Conservation (phyloP, 2,329 filamentous ascomycete species). For the Colletotrichum eleusines region DNA sequence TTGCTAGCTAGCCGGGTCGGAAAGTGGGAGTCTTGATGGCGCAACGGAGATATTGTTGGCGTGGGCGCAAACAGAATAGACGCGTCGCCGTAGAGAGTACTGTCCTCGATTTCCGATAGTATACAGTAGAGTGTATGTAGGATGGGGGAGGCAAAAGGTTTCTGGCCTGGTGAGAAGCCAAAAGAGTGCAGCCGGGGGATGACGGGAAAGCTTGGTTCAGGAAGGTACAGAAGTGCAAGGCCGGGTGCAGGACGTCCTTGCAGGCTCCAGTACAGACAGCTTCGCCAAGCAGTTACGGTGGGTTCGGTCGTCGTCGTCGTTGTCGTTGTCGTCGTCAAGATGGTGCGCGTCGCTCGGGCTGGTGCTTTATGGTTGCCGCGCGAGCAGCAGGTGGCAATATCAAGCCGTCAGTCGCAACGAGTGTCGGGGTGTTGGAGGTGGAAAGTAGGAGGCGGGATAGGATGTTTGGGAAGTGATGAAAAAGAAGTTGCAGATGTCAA, state of each 20-base stretch:
- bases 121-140: slow-evolving; percentile 1
- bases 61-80: slow-evolving; percentile 33
- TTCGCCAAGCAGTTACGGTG: slow-evolving; percentile 44
- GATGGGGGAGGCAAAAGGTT: not conserved
- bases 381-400: slow-evolving; percentile 19
- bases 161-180: not conserved
- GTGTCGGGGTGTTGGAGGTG: slow-evolving; percentile 26
- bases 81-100: slow-evolving; percentile 9
- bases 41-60: slow-evolving; percentile 23
- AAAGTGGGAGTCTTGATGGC: slow-evolving; percentile 24
- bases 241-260: slow-evolving; percentile 58
- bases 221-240: slow-evolving; percentile 47
- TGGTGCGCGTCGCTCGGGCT: slow-evolving; percentile 21
- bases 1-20: slow-evolving; percentile 38
- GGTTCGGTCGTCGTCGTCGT: not conserved
- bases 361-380: slow-evolving; percentile 3
- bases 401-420: slow-evolving; percentile 34
- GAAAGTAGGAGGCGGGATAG: slow-evolving; percentile 19
- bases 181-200: slow-evolving; percentile 17
- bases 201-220: slow-evolving; percentile 40
- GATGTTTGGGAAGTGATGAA: slow-evolving; percentile 40
- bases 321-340: not conserved
- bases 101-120: slow-evolving; percentile 4
- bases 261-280: slow-evolving; percentile 46
- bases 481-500: slow-evolving; percentile 43